These are phyloP conservation scores for Chaetomium tenue DNA, from an alignment of 495 filamentous ascomycete genomes.

Conservation along the genomic window DNA sequence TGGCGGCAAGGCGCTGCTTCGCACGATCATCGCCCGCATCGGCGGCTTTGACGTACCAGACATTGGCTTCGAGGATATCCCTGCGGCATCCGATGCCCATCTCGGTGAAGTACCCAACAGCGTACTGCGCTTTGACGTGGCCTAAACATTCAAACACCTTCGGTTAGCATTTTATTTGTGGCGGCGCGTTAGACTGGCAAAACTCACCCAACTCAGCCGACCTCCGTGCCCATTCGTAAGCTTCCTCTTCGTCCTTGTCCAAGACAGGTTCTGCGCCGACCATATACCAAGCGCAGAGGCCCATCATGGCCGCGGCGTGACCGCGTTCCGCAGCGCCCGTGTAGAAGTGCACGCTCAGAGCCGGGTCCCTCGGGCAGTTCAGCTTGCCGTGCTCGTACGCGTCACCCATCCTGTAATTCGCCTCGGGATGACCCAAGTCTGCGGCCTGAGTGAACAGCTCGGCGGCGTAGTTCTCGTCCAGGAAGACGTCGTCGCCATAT, in stretches of 20 bases:
- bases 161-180: slow-evolving; percentile 9
- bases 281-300: slow-evolving; percentile 97
- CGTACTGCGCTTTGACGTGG: slow-evolving; percentile 90
- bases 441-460: slow-evolving; percentile 94
- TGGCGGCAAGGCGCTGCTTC: slow-evolving; percentile 78
- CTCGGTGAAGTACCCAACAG: slow-evolving; percentile 95
- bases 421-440: slow-evolving; percentile 83
- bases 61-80: slow-evolving; percentile 91
- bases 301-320: slow-evolving; percentile 94
- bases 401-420: slow-evolving; percentile 84
- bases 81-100: slow-evolving; percentile 95
- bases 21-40: slow-evolving; percentile 89
- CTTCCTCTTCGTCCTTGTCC: slow-evolving; percentile 92
- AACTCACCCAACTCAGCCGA: slow-evolving; percentile 79
- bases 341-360: slow-evolving; percentile 95
- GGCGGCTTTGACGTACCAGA: slow-evolving; percentile 97
- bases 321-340: slow-evolving; percentile 83
- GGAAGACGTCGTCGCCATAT: slow-evolving; percentile 88
- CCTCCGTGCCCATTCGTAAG: slow-evolving; percentile 90
- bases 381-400: slow-evolving; percentile 93
- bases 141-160: slow-evolving; percentile 48
- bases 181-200: neutral
- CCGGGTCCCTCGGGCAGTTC: slow-evolving; percentile 83
- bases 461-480: slow-evolving; percentile 83
- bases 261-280: slow-evolving; percentile 90